Base-by-base conservation (phyloP, 2,329 filamentous ascomycete genomes). In the Aspergillus unguis region DNA sequence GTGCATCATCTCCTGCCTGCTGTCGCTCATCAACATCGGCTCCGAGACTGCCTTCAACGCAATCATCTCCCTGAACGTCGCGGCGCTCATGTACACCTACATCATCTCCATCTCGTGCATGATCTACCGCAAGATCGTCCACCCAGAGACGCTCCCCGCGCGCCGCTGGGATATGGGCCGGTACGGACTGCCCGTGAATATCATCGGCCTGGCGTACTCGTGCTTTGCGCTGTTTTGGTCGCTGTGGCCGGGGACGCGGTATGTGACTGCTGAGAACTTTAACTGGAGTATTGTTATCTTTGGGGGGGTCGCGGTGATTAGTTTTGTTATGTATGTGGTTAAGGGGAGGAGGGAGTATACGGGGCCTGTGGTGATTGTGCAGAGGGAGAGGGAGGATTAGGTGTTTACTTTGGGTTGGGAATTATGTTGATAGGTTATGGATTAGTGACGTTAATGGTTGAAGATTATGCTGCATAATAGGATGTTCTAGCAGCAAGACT, bases 201-300 rank as follows among this genome's bases (percentile, higher is more conserved):
- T 73, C 4, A 70, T 70, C 37, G 75, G 74, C 0, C 59, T 78
- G 29, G 26, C 67, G 2, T 82, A 76, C 60, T 65, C 76, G 1
- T 54, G 70, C 1, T 70, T 76, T 23, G 67, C 77, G 3, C 73
- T 77, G 37, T 69, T 80, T 46, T 78, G 79, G 61, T 66, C 70
- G 9, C 77, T 77, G 52, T 80, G 78, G 63, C 79, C 80, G 1
- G 59, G 66, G 0, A 52, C 59, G 0, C 63, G 71, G 6, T 64
- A 70, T 0, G 71, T 77, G 0, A 71, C 68, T 0, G 58, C 66
- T 1, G 60, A 56, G 3, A 72, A 69, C 3, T 78, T 80, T 64
- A 82, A 82, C 62, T 82, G 77, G 77, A 75, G 72, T 29, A 61
- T 71, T n/a, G 66, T 78, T 5, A 71, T 80, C 36, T 77, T 78